A percentile compares a stretch with the other conserved stretches of the same genome.
phyloP scores from a whole-genome alignment of 164 flowering plant genomes.

The Taxillus chinensis region DNA sequence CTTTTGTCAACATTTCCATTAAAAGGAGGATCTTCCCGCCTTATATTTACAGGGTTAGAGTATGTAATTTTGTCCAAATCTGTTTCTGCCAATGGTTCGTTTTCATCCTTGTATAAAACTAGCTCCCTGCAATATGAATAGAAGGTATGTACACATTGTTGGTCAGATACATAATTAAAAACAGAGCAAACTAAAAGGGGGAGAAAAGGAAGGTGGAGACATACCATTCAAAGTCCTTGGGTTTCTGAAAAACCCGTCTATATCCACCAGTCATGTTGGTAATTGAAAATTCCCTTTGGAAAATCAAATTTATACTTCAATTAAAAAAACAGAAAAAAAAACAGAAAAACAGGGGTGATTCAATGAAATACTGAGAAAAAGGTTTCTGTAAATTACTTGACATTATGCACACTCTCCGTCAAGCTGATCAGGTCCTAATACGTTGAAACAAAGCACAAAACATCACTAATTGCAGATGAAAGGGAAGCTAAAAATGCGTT shows the following conservation, averaged over 20 bases:
- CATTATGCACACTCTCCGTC: conserved; percentile 55
- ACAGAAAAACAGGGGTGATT: not conserved
- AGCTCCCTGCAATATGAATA: conserved; percentile 47
- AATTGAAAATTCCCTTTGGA: conserved; percentile 77
- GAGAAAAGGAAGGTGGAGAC: not conserved
- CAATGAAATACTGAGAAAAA: not conserved
- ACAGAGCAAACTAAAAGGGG: not conserved
- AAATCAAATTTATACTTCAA: not conserved
- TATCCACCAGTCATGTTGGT: conserved; percentile 80
- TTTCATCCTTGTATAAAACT: conserved; percentile 48
- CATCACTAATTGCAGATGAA: not conserved
- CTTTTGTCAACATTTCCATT: conserved; percentile 10
- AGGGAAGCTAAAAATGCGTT: no score
- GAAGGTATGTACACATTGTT: not conserved
- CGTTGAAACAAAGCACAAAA: not conserved
- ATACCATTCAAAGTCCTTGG: conserved; percentile 77
- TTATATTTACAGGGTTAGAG: conserved; percentile 15
- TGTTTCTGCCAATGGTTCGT: conserved; percentile 64
- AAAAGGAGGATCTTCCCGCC: conserved; percentile 11
- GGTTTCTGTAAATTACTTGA: conserved; percentile 39
- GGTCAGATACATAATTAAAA: not conserved
- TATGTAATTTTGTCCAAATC: conserved; percentile 61
- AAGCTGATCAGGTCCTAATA: conserved; percentile 65
- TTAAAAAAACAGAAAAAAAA: conserved; percentile 1
- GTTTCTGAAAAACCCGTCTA: conserved; percentile 76